Percentiles rank a stretch among this genome's conserved stretches.
Evolutionary conservation across 2,329 filamentous ascomycete species (phyloP).

Genomic region (Cordyceps cateniannulata): DNA sequence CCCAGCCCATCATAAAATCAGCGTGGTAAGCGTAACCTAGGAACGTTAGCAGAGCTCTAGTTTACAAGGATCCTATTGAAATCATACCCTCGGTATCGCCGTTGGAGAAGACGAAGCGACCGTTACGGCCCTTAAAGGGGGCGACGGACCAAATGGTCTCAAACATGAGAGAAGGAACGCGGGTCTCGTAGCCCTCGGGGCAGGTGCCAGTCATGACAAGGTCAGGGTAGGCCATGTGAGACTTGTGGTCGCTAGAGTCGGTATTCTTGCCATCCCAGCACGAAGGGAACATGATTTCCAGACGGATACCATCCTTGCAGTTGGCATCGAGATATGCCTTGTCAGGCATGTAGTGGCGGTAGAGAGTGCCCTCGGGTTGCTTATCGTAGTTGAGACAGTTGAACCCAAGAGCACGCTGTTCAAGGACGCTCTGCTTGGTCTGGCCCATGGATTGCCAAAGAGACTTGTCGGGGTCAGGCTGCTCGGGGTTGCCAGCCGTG

Average conservation of each 20-base stretch:
- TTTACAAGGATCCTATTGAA: not conserved
- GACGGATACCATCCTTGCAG: conserved; percentile 73
- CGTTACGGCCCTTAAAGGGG: conserved; percentile 53
- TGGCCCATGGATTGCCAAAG: conserved; percentile 58
- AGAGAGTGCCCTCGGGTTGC: conserved; percentile 64
- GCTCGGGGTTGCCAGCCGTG: conserved; percentile 59
- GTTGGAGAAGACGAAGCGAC: conserved; percentile 69
- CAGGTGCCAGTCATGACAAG: conserved; percentile 72
- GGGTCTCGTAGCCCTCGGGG: conserved; percentile 59
- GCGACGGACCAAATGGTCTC: conserved; percentile 79
- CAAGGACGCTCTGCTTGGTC: conserved; percentile 60
- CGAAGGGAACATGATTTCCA: conserved; percentile 82
- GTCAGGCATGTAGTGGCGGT: conserved; percentile 74
- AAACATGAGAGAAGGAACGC: conserved; percentile 70
- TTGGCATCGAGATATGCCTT: conserved; percentile 74
- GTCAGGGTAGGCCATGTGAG: conserved; percentile 71
- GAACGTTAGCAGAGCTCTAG: conserved; percentile 3
- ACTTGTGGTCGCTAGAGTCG: conserved; percentile 48
- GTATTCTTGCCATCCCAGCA: conserved; percentile 72
- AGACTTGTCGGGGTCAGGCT: conserved; percentile 60
- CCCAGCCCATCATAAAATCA: conserved; percentile 78
- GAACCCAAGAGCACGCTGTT: conserved; percentile 82
- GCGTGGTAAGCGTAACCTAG: conserved; percentile 68
- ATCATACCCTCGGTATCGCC: conserved; percentile 65
- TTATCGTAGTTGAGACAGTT: conserved; percentile 83